Evolutionary conservation across 208 protist species (phyloP).

Genomic region (Acanthamoeba quina): DNA sequence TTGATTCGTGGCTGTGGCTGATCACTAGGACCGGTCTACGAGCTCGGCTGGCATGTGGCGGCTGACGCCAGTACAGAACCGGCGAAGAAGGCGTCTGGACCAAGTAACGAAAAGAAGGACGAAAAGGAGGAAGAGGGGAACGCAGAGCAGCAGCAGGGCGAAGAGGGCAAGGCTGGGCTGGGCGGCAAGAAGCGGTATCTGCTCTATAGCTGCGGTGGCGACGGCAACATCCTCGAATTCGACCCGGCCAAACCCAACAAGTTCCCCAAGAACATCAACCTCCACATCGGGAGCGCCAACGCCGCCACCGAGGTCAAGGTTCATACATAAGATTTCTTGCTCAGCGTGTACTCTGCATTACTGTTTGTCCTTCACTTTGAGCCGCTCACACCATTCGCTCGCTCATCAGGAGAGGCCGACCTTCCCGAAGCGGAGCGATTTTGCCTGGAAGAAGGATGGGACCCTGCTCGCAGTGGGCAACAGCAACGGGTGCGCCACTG

Average conservation of each 20-base stretch:
- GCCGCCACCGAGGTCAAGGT: constrained; percentile 16
- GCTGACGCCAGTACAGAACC: background rate
- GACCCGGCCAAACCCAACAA: constrained; percentile 30
- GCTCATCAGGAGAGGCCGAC: background rate
- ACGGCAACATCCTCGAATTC: constrained; percentile 60
- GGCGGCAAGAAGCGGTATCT: constrained; percentile 2
- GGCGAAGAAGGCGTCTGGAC: background rate
- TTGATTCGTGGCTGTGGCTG: background rate
- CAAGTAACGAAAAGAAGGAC: background rate
- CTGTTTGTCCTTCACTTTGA: no score
- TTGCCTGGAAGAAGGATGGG: constrained; percentile 61
- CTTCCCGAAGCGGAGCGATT: constrained; percentile 50
- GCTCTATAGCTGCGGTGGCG: constrained; percentile 67
- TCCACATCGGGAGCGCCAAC: background rate
- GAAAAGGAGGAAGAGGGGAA: background rate
- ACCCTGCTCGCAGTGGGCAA: constrained; percentile 35
- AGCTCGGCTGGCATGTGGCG: constrained; percentile 56
- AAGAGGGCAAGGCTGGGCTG: background rate
- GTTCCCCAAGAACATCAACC: constrained; percentile 45
- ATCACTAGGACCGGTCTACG: constrained; percentile 55
- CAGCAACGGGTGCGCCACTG: constrained; percentile 18
- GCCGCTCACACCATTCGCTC: background rate
- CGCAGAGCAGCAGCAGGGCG: background rate
- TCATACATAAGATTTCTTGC: background rate
- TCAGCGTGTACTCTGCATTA: no score